Evolutionary conservation across 2,329 filamentous ascomycete species (phyloP).

Genomic region (Teratosphaeriaceae sp.): DNA sequence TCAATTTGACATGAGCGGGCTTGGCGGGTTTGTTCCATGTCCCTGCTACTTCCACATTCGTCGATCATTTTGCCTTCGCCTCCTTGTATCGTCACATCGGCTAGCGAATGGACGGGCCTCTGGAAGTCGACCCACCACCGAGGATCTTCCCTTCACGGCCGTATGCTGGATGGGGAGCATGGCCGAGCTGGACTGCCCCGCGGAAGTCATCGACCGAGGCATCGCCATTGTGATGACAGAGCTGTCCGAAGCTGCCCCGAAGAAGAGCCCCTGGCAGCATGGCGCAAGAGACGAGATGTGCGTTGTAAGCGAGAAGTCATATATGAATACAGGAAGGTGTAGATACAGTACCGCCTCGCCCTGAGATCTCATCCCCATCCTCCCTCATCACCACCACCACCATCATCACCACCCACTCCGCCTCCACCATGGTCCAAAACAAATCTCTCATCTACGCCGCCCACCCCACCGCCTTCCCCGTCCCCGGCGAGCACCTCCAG

Average conservation of each 20-base stretch:
- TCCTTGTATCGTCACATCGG: not conserved
- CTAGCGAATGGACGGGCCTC: not conserved
- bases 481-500: slow-evolving; percentile 62
- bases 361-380: not conserved
- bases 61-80: not conserved
- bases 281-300: no score
- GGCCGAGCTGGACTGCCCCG: not conserved
- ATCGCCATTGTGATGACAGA: not conserved
- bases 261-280: not conserved
- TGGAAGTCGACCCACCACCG: not conserved
- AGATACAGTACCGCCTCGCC: not conserved
- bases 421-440: slow-evolving; percentile 52
- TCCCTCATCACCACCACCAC: not conserved
- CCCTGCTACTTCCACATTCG: not conserved
- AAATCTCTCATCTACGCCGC: slow-evolving; percentile 70
- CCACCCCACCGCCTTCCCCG: slow-evolving; percentile 59
- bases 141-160: no score
- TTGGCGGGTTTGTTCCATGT: no score
- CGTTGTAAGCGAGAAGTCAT: not conserved
- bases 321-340: no score
- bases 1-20: no score
- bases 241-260: not conserved
- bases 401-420: not conserved
- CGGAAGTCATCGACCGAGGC: not conserved
- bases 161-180: no score